These are phyloP conservation scores for Trametes meyenii DNA, from an alignment of 768 basidiomycete species.

Conservation along the genomic window DNA sequence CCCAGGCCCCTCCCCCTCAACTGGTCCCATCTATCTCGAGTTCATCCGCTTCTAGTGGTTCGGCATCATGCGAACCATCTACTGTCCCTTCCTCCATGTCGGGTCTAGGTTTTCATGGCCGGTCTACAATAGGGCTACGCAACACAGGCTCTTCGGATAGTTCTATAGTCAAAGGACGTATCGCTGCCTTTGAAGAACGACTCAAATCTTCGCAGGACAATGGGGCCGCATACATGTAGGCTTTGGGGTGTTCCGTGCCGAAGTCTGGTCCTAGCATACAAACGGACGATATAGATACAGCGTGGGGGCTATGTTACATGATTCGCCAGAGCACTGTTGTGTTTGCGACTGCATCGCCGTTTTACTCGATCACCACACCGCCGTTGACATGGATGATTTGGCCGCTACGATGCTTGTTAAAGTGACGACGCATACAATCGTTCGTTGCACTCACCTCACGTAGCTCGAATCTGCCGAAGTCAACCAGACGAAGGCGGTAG, in stretches of 20 bases:
- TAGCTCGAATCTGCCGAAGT: conserved; percentile 50
- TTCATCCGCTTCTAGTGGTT: not conserved
- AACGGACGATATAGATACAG: conserved; percentile 1
- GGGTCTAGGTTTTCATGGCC: not conserved
- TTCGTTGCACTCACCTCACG: conserved; percentile 35
- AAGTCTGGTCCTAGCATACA: not conserved
- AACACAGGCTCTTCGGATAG: conserved; percentile 7
- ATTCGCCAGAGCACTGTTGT: too few relatives aligned
- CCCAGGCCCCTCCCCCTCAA: not conserved
- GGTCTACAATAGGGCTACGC: conserved; percentile 5
- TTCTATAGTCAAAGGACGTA: conserved; percentile 22
- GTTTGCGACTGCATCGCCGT: not conserved
- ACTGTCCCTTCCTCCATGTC: not conserved
- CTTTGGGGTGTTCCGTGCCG: not conserved
- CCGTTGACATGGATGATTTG: conserved; percentile 37
- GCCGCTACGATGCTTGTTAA: conserved; percentile 20
- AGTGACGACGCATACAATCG: not conserved
- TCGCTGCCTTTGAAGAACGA: conserved; percentile 24
- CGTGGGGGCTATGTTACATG: conserved; percentile 3
- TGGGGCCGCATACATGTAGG: conserved; percentile 12
- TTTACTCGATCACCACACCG: conserved; percentile 34
- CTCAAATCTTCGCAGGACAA: conserved; percentile 6
- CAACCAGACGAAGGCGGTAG: conserved; percentile 51
- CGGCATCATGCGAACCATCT: not conserved
- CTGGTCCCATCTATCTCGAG: conserved; percentile 3